Evolutionary conservation across 2,329 filamentous ascomycete genomes (phyloP).

Genomic region (Microdochium paspali): DNA sequence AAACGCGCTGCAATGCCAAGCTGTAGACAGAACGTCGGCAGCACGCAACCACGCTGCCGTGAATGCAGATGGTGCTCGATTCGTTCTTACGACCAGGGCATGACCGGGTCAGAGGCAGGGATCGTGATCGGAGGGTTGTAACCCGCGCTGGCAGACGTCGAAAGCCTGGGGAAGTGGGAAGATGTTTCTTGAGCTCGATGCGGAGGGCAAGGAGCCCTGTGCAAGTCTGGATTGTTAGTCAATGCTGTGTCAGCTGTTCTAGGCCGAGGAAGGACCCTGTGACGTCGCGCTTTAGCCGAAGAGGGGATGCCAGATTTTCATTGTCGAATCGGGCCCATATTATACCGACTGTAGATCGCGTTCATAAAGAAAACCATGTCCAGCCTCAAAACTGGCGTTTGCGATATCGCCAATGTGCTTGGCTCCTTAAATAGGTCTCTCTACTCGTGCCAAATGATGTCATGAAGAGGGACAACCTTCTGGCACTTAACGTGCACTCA

Average conservation of each 20-base stretch:
- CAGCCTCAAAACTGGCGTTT: no score
- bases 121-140: conserved; percentile 1
- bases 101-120: neutral
- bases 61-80: neutral
- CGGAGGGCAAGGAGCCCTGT: neutral
- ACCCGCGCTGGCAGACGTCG: neutral
- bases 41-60: neutral
- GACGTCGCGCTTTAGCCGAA: neutral
- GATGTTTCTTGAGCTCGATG: neutral
- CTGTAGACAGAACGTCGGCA: no score
- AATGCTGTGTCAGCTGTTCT: neutral
- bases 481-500: no score
- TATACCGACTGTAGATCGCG: no score
- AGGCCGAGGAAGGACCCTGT: neutral
- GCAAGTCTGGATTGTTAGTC: neutral
- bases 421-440: no score
- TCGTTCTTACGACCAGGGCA: neutral
- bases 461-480: no score
- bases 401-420: no score
- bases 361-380: no score
- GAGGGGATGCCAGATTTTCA: no score
- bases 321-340: no score
- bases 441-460: no score
- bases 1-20: no score
- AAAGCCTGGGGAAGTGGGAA: neutral